Evolutionary conservation across 1,284 basidiomycete species (phyloP).

Genomic region (Cystobasidium slooffiae): DNA sequence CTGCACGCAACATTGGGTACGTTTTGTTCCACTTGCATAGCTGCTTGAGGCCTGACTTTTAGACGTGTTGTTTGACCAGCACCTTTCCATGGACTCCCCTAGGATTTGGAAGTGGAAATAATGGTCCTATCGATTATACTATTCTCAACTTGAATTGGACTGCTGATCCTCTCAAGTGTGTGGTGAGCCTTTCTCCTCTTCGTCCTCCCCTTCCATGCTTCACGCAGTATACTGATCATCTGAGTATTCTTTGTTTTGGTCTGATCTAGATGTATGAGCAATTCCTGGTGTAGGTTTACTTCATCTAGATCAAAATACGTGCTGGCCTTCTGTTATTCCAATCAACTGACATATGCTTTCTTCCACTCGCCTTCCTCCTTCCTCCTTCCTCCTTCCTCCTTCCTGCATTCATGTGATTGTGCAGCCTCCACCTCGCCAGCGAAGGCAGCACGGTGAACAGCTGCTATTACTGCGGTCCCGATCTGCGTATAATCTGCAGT

Average conservation of each 20-base stretch:
- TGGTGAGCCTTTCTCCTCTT: constrained; percentile 2
- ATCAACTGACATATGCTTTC: background rate
- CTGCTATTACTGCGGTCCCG: constrained; percentile 46
- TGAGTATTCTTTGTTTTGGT: background rate
- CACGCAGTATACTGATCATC: too few relatives aligned
- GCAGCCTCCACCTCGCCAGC: constrained; percentile 20
- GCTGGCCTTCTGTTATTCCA: background rate
- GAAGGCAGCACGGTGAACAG: constrained; percentile 23
- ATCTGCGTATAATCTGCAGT: constrained; percentile 43
- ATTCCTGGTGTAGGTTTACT: constrained; percentile 15
- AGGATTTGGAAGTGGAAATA: constrained; percentile 30
- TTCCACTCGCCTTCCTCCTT: background rate
- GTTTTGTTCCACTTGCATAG: background rate
- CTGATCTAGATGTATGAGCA: constrained; percentile 43
- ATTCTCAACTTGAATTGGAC: constrained; percentile 45
- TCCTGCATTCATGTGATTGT: background rate
- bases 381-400: background rate
- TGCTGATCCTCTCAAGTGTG: constrained; percentile 38
- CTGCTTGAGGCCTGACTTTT: background rate
- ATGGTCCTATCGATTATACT: constrained; percentile 44
- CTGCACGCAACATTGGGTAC: constrained; percentile 4
- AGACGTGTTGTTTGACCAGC: background rate
- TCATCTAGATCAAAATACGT: background rate
- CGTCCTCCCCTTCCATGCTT: background rate
- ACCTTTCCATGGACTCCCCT: constrained; percentile 42